Conservation (phyloP, 2,329 filamentous ascomycete species). For the Aspergillus sp. region DNA sequence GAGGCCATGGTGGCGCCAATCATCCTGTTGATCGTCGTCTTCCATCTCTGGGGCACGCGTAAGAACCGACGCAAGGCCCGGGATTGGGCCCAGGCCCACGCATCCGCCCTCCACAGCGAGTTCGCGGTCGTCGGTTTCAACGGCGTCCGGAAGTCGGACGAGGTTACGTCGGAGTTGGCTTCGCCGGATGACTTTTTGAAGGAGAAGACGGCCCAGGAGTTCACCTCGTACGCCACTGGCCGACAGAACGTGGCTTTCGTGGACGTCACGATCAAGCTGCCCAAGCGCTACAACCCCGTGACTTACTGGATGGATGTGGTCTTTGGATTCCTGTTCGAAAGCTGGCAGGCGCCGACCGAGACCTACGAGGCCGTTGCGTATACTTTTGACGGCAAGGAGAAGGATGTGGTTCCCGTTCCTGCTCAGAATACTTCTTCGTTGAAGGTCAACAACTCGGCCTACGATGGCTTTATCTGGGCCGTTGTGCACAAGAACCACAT, state of each 20-base stretch:
- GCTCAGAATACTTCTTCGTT: conserved; percentile 61
- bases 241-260: conserved; percentile 90
- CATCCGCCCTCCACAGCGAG: conserved; percentile 70
- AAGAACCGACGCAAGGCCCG: conserved; percentile 78
- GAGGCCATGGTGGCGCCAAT: conserved; percentile 80
- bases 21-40: conserved; percentile 69
- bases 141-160: conserved; percentile 49
- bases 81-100: conserved; percentile 76
- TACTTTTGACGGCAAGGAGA: conserved; percentile 90
- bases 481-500: conserved; percentile 94
- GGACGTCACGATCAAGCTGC: conserved; percentile 77
- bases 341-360: conserved; percentile 68
- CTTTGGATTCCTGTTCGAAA: conserved; percentile 78
- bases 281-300: conserved; percentile 84
- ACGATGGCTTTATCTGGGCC: conserved; percentile 91
- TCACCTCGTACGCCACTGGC: conserved; percentile 81
- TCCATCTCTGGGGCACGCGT: conserved; percentile 79
- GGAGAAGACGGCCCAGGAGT: conserved; percentile 87
- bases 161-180: conserved; percentile 41
- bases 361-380: conserved; percentile 75
- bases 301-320: conserved; percentile 64
- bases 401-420: conserved; percentile 66
- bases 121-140: conserved; percentile 85
- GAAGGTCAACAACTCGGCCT: conserved; percentile 58
- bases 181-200: conserved; percentile 66